A percentile compares a stretch with the other conserved stretches of the same genome.
These are phyloP conservation scores for Paraconiothyrium sp. DNA, from an alignment of 2,329 filamentous ascomycete genomes.

Conservation along the genomic window DNA sequence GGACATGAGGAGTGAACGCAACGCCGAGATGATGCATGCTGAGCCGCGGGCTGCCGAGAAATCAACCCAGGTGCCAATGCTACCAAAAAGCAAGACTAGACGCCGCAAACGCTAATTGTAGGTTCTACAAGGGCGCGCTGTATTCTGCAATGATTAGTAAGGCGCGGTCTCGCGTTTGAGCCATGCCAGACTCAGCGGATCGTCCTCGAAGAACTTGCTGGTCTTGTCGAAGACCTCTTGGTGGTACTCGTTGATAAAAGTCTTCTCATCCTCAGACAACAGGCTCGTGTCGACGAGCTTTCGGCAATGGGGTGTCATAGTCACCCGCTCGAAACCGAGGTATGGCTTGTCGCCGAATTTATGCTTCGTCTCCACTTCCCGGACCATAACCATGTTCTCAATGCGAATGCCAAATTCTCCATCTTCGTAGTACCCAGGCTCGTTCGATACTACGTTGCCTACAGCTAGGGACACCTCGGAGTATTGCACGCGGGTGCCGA, in stretches of 20 bases:
- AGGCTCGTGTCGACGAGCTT: constrained; percentile 82
- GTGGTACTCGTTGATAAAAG: constrained; percentile 90
- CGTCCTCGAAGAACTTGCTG: constrained; percentile 75
- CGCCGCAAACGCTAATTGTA: constrained; percentile 14
- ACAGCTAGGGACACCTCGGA: constrained; percentile 87
- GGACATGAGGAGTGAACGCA: constrained; percentile 12
- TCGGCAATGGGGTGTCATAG: constrained; percentile 93
- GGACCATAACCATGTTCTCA: constrained; percentile 93
- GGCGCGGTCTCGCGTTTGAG: constrained; percentile 85
- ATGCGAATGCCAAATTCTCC: constrained; percentile 94
- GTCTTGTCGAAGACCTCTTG: constrained; percentile 84
- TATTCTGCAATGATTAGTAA: constrained; percentile 30
- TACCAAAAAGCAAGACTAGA: constrained; percentile 14
- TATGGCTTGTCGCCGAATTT: constrained; percentile 94
- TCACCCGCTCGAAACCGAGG: constrained; percentile 95
- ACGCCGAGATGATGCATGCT: constrained; percentile 28
- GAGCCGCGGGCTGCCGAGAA: constrained; percentile 27
- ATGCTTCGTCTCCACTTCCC: constrained; percentile 85
- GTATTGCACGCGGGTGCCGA: constrained; percentile 90
- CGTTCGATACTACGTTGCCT: constrained; percentile 96
- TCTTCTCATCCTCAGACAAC: constrained; percentile 77
- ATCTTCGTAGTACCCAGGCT: constrained; percentile 97
- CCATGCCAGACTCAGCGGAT: constrained; percentile 79
- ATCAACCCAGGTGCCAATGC: constrained; percentile 24
- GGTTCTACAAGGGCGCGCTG: neutral